phyloP scores from a whole-genome alignment of 179 eudicot genomes.

The Actinidia polygama region DNA sequence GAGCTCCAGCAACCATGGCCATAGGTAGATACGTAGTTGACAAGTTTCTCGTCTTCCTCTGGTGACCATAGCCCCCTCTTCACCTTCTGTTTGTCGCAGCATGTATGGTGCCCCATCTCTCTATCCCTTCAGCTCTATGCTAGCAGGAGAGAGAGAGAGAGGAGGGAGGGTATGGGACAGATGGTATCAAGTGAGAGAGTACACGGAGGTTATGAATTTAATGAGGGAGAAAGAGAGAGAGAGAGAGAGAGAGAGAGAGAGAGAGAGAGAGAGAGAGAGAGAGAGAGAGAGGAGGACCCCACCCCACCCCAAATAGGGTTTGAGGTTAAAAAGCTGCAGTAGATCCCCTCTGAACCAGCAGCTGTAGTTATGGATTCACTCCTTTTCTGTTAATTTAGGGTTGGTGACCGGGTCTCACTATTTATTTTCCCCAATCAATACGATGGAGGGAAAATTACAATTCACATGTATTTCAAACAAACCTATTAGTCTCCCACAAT shows the following conservation, averaged over 20 bases:
- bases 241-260: neutral
- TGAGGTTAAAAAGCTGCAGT: slow-evolving; percentile 15
- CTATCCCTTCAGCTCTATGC: neutral
- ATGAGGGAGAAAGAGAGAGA: neutral
- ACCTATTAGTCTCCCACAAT: too few relatives aligned
- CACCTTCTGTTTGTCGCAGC: slow-evolving; percentile 87
- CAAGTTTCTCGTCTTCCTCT: slow-evolving; percentile 88
- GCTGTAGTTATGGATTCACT: neutral
- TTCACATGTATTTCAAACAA: too few relatives aligned
- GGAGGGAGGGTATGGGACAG: neutral
- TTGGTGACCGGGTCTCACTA: neutral
- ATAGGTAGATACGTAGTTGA: slow-evolving; percentile 62
- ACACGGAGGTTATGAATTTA: neutral
- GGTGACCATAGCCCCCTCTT: slow-evolving; percentile 95
- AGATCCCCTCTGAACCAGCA: neutral
- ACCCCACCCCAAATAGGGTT: slow-evolving; percentile 17
- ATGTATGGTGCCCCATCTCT: slow-evolving; percentile 78
- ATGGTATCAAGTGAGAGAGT: neutral
- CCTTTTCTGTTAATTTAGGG: neutral
- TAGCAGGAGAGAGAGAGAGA: neutral
- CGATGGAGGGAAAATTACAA: too few relatives aligned
- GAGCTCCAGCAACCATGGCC: slow-evolving; percentile 95
- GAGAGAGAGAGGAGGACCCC: neutral
- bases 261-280: neutral
- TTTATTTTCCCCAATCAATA: neutral